A percentile compares a stretch with the other conserved stretches of the same genome.
Evolutionary conservation across 352 stramenopile genomes (phyloP).

Genomic region (Globisporangium paroecandrum): DNA sequence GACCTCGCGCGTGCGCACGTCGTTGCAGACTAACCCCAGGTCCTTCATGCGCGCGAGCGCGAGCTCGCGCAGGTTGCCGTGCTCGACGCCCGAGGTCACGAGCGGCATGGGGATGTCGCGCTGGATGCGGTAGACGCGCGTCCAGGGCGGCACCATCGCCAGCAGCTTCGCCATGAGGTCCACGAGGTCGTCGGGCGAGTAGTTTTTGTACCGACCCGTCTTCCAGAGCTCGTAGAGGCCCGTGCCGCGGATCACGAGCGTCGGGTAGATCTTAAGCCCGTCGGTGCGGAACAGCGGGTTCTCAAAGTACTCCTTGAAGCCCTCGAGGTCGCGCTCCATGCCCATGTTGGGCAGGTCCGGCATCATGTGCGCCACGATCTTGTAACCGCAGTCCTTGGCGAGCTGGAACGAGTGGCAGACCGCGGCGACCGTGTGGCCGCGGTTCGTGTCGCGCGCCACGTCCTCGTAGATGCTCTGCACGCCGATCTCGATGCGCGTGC

Average conservation of each 20-base stretch:
- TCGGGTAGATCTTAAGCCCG: conserved; percentile 96
- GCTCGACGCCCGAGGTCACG: conserved; percentile 94
- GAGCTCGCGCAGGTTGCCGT: conserved; percentile 94
- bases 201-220: conserved; percentile 91
- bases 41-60: conserved; percentile 92
- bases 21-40: conserved; percentile 89
- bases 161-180: conserved; percentile 93
- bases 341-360: conserved; percentile 96
- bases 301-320: conserved; percentile 97
- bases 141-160: conserved; percentile 95
- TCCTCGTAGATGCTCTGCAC: conserved; percentile 96
- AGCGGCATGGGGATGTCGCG: conserved; percentile 98
- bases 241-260: conserved; percentile 95
- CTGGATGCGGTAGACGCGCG: conserved; percentile 94
- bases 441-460: conserved; percentile 90
- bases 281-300: conserved; percentile 94
- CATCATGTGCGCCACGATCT: conserved; percentile 98
- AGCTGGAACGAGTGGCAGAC: conserved; percentile 77
- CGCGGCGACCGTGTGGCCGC: conserved; percentile 93
- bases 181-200: conserved; percentile 75
- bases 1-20: conserved; percentile 94
- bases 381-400: conserved; percentile 96
- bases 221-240: conserved; percentile 98
- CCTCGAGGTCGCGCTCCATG: conserved; percentile 93
- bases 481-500: conserved; percentile 97